These are phyloP conservation scores for Russula dissimulans DNA, from an alignment of 768 basidiomycete genomes.

Conservation along the genomic window DNA sequence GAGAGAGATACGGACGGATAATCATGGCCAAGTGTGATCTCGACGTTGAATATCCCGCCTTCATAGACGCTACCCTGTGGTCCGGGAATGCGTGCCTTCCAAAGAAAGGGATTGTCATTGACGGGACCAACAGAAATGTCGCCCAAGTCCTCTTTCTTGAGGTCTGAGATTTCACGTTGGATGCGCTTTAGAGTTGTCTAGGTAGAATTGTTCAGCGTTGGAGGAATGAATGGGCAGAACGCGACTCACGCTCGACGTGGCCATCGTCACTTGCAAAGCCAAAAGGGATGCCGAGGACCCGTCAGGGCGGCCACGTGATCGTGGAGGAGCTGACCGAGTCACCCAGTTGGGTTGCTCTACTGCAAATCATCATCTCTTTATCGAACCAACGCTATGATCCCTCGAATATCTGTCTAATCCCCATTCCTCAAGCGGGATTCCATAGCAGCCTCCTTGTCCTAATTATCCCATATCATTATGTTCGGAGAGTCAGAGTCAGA, in stretches of 20 bases:
- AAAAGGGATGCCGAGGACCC: neutral
- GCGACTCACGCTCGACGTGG: constrained; percentile 14
- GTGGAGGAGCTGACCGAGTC: constrained; percentile 4
- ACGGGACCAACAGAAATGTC: constrained; percentile 55
- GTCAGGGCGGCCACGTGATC: constrained; percentile 1
- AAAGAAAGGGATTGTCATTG: constrained; percentile 56
- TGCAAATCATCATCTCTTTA: neutral
- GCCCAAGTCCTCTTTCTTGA: constrained; percentile 77
- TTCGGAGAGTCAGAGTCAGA: constrained; percentile 79
- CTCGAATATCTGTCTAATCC: constrained; percentile 42
- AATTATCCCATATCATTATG: constrained; percentile 35
- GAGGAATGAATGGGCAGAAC: neutral
- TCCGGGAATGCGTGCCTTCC: constrained; percentile 73
- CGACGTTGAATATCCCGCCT: constrained; percentile 63
- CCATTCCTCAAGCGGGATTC: constrained; percentile 6
- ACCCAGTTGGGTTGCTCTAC: neutral
- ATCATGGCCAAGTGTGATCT: constrained; percentile 56
- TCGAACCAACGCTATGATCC: constrained; percentile 35
- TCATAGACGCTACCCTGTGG: constrained; percentile 79
- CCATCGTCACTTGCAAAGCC: neutral
- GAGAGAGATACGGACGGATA: constrained; percentile 53
- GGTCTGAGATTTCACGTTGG: constrained; percentile 69
- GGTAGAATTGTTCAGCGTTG: neutral
- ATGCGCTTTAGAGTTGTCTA: constrained; percentile 74
- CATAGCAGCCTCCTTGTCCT: neutral